A percentile compares a stretch with the other conserved stretches of the same genome.
These are phyloP conservation scores for Tulasnella sp. DNA, from an alignment of 768 basidiomycete genomes.

Conservation along the genomic window DNA sequence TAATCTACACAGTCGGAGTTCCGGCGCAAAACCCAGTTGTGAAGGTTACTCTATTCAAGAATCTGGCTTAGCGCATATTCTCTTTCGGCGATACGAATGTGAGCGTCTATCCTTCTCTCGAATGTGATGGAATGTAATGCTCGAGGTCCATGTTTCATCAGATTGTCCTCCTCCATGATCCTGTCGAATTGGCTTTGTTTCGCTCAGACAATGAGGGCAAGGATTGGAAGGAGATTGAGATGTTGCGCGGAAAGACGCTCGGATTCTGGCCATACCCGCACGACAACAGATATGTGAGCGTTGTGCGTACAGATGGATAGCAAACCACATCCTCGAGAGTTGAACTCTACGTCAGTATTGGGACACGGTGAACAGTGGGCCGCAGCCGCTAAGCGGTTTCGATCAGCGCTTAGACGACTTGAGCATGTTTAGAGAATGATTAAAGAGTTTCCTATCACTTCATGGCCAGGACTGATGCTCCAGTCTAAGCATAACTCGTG, in stretches of 20 bases:
- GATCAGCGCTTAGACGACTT: too few species aligned
- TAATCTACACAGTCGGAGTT: slow-evolving; percentile 1
- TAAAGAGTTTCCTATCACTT: too few species aligned
- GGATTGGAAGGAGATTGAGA: slow-evolving; percentile 43
- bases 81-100: slow-evolving; percentile 92
- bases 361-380: too few species aligned
- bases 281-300: slow-evolving; percentile 58
- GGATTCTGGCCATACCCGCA: slow-evolving; percentile 83
- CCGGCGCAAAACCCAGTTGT: slow-evolving; percentile 23
- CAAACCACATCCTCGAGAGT: too few species aligned
- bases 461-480: too few species aligned
- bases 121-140: neutral
- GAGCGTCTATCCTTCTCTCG: slow-evolving; percentile 24
- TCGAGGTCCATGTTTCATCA: slow-evolving; percentile 24
- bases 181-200: slow-evolving; percentile 51
- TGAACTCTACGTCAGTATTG: too few species aligned
- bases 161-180: slow-evolving; percentile 76
- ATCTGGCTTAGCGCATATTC: slow-evolving; percentile 64
- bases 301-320: neutral
- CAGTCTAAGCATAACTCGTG: too few species aligned
- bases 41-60: slow-evolving; percentile 39
- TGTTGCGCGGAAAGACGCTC: slow-evolving; percentile 45
- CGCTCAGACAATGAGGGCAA: slow-evolving; percentile 86
- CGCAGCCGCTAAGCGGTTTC: too few species aligned
- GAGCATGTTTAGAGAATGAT: too few species aligned